phyloP scores from a whole-genome alignment of 2,329 filamentous ascomycete species.

The Elsinoe perseae region DNA sequence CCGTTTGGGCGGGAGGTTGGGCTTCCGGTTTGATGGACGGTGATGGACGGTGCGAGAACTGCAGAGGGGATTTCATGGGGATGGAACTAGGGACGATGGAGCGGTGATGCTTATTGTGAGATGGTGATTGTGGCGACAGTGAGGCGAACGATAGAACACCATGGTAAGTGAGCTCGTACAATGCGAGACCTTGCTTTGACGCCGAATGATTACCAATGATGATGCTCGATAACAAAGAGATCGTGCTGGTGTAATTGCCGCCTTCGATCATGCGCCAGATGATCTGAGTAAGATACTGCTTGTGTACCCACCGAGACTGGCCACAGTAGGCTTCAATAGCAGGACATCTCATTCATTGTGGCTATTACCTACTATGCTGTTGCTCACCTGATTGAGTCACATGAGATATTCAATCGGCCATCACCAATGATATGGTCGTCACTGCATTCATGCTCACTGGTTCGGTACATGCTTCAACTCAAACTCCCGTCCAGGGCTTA shows the following conservation, averaged over 20 bases:
- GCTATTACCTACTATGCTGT: background rate
- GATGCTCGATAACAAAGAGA: background rate
- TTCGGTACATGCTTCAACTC: background rate
- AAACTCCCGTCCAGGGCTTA: background rate
- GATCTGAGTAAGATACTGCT: background rate
- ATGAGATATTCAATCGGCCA: background rate
- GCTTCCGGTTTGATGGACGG: background rate
- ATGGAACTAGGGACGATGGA: background rate
- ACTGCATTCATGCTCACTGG: slow-evolving; percentile 5
- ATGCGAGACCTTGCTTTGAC: too few relatives aligned
- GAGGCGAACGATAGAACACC: background rate
- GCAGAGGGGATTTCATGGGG: background rate
- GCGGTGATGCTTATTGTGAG: background rate
- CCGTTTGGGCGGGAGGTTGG: background rate
- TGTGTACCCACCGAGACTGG: background rate
- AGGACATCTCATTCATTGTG: background rate
- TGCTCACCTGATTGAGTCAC: too few relatives aligned
- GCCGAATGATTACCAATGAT: too few relatives aligned
- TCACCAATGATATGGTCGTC: background rate
- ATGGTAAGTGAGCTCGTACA: too few relatives aligned
- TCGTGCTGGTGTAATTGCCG: background rate
- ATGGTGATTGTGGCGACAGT: background rate
- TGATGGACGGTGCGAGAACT: background rate
- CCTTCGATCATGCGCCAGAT: background rate
- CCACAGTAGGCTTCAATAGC: background rate